Evolutionary conservation across 202 grass and related monocot genomes (phyloP).

Genomic region (Alloteropsis angusta): DNA sequence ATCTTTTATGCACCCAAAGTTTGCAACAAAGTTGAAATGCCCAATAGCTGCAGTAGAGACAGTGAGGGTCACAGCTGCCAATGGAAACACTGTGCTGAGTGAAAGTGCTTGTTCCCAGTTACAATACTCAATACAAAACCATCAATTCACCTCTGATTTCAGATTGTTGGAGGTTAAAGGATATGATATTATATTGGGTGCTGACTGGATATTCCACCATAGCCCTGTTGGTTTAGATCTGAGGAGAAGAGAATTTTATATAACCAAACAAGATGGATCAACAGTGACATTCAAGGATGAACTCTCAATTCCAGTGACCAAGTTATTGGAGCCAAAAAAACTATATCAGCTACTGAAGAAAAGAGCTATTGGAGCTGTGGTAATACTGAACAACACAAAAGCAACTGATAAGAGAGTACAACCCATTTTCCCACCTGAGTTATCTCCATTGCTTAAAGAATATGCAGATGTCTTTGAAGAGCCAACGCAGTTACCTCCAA

Average conservation of each 20-base stretch:
- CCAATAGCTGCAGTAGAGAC: background rate
- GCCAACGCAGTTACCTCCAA: fast-evolving
- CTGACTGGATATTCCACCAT: background rate
- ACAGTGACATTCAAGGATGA: fast-evolving
- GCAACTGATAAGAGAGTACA: background rate
- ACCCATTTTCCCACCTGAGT: too few species aligned
- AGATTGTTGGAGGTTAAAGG: background rate
- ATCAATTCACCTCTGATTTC: background rate
- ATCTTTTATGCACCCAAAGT: background rate
- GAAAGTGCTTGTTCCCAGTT: too few species aligned
- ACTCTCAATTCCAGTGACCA: fast-evolving
- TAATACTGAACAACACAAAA: fast-evolving
- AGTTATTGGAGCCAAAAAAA: fast-evolving
- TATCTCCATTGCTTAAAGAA: background rate
- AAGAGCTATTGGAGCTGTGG: fast-evolving
- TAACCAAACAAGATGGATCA: fast-evolving
- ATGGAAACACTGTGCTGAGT: background rate
- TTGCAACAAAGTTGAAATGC: too few species aligned
- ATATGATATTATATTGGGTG: background rate
- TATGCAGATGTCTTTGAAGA: background rate
- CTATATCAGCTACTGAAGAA: background rate
- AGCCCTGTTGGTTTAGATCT: background rate
- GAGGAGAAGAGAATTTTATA: background rate
- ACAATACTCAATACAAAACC: background rate
- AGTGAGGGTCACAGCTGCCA: fast-evolving